Percentiles rank a stretch among this genome's conserved stretches.
Evolutionary conservation across 805 yeast species (phyloP).

Genomic region (Candida sphagnicola): DNA sequence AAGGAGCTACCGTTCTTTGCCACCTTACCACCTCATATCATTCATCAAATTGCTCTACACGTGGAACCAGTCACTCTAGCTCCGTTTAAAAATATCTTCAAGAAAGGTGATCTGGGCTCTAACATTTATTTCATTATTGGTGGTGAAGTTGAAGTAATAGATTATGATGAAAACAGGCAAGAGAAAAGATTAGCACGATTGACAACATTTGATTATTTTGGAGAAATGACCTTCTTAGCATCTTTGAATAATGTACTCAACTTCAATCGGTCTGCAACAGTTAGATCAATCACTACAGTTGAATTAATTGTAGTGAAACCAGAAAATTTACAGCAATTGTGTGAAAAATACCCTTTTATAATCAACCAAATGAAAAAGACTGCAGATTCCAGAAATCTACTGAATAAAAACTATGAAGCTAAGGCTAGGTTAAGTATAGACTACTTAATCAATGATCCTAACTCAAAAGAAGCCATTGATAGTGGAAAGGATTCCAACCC

Average conservation of each 20-base stretch:
- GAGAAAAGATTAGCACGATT: constrained; percentile 54
- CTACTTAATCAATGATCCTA: constrained; percentile 13
- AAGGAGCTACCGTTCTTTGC: constrained; percentile 57
- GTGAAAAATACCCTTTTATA: constrained; percentile 55
- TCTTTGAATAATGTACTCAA: constrained; percentile 31
- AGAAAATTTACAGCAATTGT: constrained; percentile 49
- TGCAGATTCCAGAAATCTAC: constrained; percentile 47
- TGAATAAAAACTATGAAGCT: constrained; percentile 14
- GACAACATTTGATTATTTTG: constrained; percentile 63
- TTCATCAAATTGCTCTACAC: constrained; percentile 61
- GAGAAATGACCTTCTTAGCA: constrained; percentile 69
- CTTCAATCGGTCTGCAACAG: constrained; percentile 52
- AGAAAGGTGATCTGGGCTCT: constrained; percentile 55
- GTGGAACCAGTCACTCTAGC: constrained; percentile 53
- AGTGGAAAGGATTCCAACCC: not conserved
- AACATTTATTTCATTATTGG: constrained; percentile 64
- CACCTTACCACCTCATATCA: constrained; percentile 51
- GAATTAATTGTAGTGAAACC: constrained; percentile 60
- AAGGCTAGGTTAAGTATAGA: constrained; percentile 17
- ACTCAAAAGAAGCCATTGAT: too few relatives aligned
- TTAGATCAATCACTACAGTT: constrained; percentile 56
- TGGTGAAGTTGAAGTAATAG: constrained; percentile 71
- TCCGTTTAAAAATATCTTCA: constrained; percentile 58
- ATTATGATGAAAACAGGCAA: constrained; percentile 15
- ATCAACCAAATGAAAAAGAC: constrained; percentile 57